Percentiles rank a stretch among this genome's conserved stretches.
Conservation (phyloP, 148 eudicot genomes). For the Talinum fruticosum region DNA sequence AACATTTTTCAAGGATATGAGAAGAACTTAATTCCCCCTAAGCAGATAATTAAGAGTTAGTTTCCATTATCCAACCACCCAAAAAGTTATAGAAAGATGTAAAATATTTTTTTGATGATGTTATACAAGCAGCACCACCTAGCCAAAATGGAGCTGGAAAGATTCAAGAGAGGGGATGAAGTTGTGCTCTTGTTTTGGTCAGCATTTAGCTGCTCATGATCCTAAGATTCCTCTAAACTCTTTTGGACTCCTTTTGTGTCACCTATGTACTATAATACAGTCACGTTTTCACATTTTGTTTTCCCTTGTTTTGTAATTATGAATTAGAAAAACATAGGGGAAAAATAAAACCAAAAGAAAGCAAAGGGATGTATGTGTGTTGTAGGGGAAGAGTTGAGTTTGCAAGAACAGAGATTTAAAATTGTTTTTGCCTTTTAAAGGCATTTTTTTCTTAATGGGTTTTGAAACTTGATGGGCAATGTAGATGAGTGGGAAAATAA, state of each 20-base stretch:
- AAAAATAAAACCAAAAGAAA: too few species aligned
- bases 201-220: slow-evolving; percentile 35
- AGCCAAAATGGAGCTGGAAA: slow-evolving; percentile 30
- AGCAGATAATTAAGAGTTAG: too few species aligned
- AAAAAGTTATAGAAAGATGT: too few species aligned
- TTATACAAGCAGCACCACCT: not conserved
- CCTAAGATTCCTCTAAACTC: slow-evolving; percentile 26
- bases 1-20: too few species aligned
- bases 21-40: too few species aligned
- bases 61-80: too few species aligned
- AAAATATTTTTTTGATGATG: not conserved
- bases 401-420: not conserved
- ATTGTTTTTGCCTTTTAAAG: not conserved
- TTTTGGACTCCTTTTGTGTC: too few species aligned
- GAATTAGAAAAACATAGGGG: not conserved
- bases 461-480: not conserved
- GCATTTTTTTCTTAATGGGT: not conserved
- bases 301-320: not conserved
- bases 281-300: not conserved
- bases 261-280: not conserved
- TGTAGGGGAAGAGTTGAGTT: not conserved
- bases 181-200: slow-evolving; percentile 30
- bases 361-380: not conserved
- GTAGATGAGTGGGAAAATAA: not conserved
- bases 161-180: slow-evolving; percentile 34